Conservation (phyloP, 1,284 basidiomycete genomes). For the Ustilago xerochloae region DNA sequence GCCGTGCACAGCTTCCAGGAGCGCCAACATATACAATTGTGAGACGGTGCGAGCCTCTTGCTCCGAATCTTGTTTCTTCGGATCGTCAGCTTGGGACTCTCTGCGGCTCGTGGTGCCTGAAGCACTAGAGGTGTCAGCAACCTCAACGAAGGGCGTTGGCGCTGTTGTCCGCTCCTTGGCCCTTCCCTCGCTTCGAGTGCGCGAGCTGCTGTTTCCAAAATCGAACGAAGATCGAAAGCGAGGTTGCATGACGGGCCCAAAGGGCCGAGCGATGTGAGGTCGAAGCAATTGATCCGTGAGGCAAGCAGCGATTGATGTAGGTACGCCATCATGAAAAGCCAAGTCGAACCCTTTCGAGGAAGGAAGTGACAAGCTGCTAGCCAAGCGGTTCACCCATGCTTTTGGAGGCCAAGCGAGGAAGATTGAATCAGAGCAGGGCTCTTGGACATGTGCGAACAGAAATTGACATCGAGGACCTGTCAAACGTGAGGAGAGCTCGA, state of each 20-base stretch:
- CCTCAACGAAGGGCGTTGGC: constrained; percentile 6
- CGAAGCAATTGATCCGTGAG: constrained; percentile 23
- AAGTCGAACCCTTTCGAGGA: constrained; percentile 16
- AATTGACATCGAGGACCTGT: constrained; percentile 38
- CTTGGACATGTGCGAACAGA: constrained; percentile 32
- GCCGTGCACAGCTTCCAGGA: constrained; percentile 35
- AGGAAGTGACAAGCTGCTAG: constrained; percentile 20
- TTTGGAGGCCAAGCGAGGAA: constrained; percentile 39
- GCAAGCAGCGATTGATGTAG: constrained; percentile 20
- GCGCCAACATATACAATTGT: constrained; percentile 33
- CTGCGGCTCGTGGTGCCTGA: constrained; percentile 21
- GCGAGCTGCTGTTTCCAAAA: constrained; percentile 5
- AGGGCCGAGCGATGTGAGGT: constrained; percentile 20
- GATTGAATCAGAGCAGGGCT: constrained; percentile 37
- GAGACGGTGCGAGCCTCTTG: constrained; percentile 22
- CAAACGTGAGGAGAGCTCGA: constrained; percentile 15
- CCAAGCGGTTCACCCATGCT: constrained; percentile 23
- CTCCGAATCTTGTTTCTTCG: neutral
- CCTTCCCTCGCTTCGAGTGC: neutral
- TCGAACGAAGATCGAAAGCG: constrained; percentile 35
- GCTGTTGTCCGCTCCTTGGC: neutral
- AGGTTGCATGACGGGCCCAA: neutral
- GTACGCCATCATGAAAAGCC: constrained; percentile 16
- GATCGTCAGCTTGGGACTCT: constrained; percentile 1
- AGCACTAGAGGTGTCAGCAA: neutral